Evolutionary conservation across 2,329 filamentous ascomycete genomes (phyloP), one percentile per base, ranked within the genome.

Genomic region (Ceratocystis variospora): DNA sequence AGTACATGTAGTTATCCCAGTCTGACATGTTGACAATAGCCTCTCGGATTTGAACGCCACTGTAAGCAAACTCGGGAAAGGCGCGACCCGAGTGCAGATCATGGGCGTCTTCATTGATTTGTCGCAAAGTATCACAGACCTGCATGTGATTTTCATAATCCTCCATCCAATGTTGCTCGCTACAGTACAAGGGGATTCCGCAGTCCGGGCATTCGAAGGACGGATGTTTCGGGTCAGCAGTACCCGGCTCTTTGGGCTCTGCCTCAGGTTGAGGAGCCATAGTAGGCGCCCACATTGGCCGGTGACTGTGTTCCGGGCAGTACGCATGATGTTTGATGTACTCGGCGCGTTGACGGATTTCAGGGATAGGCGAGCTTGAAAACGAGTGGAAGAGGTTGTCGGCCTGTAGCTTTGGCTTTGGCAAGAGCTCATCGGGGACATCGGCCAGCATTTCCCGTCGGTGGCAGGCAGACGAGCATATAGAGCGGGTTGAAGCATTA

Each of bases 21-120:
- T 95, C 99, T 55, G 88, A 96, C 88, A 99, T 92, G 76, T 99
- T 99, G 70, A 96, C 85, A 70, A 94, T 81, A 44, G 91, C 89
- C 74, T 96, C 93, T 70, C 96, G 92, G 74, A 96, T 86, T 77
- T 96, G 92, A 65, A 87, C 81, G 15, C 88, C 89, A 0, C 94
- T 91, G 73, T 96, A 96, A 69, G 92, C 86, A 73, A 96, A 97
- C 75, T 99, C 95, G 15, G 89, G 87, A 76, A 99, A 99, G 75
- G 90, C 88, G 33, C 94, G 84, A 2, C 94, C 94, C 19, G 90
- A 96, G 63, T 88, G 82, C 70, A 99, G 77, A 75, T 99, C 94
- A 73, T 99, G 95, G 71, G 99, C 94, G 73, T 99, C 94, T 77
- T 99, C 94, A 71, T 99, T 99, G 76, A 96, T 93, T 76, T 97